Evolutionary conservation across 1,284 basidiomycete species (phyloP).

Genomic region (Trichosporon ovoides): DNA sequence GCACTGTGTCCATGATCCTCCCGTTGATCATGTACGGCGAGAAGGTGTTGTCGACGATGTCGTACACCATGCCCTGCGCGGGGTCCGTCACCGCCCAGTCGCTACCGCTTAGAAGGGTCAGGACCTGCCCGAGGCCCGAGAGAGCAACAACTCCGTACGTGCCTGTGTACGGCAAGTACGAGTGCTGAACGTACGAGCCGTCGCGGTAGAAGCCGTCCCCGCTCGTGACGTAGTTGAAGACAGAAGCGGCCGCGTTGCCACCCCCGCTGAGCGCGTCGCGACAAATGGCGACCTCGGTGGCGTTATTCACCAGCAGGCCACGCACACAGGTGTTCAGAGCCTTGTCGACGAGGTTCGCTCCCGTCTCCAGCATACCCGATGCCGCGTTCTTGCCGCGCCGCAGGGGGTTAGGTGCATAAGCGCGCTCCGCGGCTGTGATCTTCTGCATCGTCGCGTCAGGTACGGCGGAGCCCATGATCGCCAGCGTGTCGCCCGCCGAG

Average conservation of each 20-base stretch:
- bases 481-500: neutral
- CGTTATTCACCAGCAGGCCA: neutral
- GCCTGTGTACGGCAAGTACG: neutral
- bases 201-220: conserved; percentile 2
- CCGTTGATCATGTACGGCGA: neutral
- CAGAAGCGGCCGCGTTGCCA: neutral
- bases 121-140: neutral
- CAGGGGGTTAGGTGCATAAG: too few relatives aligned
- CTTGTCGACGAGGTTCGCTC: conserved; percentile 2
- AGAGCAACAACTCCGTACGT: neutral
- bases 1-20: neutral
- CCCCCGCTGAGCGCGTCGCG: neutral
- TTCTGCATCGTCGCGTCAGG: neutral
- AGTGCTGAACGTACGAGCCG: conserved; percentile 1
- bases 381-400: neutral
- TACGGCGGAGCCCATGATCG: neutral
- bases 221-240: conserved; percentile 3
- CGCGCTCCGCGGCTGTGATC: neutral
- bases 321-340: neutral
- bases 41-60: neutral
- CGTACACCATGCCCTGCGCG: neutral
- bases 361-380: neutral
- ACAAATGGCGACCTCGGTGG: conserved; percentile 22
- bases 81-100: neutral
- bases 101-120: neutral